Percentiles rank a stretch among this genome's conserved stretches.
These are phyloP conservation scores for Plasmodium gallinaceum DNA, from an alignment of 169 alveolate genomes.

Conservation along the genomic window DNA sequence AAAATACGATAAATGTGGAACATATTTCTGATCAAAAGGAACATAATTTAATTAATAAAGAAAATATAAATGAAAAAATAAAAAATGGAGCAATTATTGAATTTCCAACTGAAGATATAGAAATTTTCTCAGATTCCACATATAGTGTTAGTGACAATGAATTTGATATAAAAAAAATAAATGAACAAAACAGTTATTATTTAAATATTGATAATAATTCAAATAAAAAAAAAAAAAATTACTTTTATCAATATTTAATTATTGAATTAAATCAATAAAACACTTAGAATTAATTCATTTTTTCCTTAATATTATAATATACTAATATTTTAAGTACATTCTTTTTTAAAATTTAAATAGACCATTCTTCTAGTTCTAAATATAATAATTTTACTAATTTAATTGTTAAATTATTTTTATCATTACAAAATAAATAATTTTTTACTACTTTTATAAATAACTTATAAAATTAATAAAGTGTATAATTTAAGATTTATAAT, in stretches of 20 bases:
- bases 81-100: not conserved
- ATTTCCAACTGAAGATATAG: slow-evolving; percentile 14
- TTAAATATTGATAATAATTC: not conserved
- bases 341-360: not conserved
- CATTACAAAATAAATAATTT: too few relatives aligned
- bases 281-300: not conserved
- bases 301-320: not conserved
- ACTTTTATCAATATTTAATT: slow-evolving; percentile 65
- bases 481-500: too few relatives aligned
- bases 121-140: slow-evolving; percentile 38
- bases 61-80: not conserved
- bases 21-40: not conserved
- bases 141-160: slow-evolving; percentile 27
- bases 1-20: not conserved
- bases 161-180: slow-evolving; percentile 43
- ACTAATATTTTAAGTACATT: not conserved
- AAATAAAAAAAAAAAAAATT: slow-evolving; percentile 15
- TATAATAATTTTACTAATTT: too few relatives aligned
- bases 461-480: too few relatives aligned
- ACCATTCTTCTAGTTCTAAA: too few relatives aligned
- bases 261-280: slow-evolving; percentile 47
- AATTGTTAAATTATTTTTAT: too few relatives aligned
- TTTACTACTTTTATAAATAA: too few relatives aligned
- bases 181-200: slow-evolving; percentile 34
- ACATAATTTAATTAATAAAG: not conserved